Evolutionary conservation across 2,329 filamentous ascomycete species (phyloP), one percentile per base, ranked within the genome.

Genomic region (Arthrobotrys conoides): DNA sequence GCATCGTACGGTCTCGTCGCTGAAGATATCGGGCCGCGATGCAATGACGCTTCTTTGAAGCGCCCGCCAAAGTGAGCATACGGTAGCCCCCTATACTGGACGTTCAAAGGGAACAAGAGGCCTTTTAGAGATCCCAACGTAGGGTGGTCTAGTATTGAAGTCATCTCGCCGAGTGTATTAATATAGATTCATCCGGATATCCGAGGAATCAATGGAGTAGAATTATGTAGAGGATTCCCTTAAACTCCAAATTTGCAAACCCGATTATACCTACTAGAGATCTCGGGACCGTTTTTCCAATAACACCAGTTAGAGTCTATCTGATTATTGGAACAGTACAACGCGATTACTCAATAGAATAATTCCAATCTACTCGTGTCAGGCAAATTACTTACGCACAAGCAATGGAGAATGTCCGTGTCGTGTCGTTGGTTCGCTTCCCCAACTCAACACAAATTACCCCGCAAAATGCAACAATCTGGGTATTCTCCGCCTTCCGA

Each of bases 41-140:
- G 69, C 0, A 82, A 72, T 1, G 83, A 73, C 1, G 84, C 82
- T 16, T 84, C 82, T 70, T 82, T 65, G 77, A 82, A 85, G 55
- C 84, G 81, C 2, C 80, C 82, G 1, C 83, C 83, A 70, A 85
- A 83, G 0, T 71, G 71, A 6, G 83, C 84, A 51, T 83, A 85
- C 81, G 83, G 84, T 22, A 85, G 79, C 38, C 83, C 83, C 24
- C 83, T 81, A 75, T 83, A 85, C 71, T 85, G 83, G 12, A 81
- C 75, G 49, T 81, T 81, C 27, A 18, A 48, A 6, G 46, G 48
- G 24, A 59, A 51, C 6, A 30, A 22, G n/a, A 70, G n/a, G 5
- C 72, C 72, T 5, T 36, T 46, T 16, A 76, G 49, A 12, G 20
- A 0, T 18, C 72, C 72, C 9, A 76, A 66, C 1, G 72, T 71